phyloP scores from a whole-genome alignment of 225 moss, liverwort and hornwort genomes.

The Marchantia paleacea region DNA sequence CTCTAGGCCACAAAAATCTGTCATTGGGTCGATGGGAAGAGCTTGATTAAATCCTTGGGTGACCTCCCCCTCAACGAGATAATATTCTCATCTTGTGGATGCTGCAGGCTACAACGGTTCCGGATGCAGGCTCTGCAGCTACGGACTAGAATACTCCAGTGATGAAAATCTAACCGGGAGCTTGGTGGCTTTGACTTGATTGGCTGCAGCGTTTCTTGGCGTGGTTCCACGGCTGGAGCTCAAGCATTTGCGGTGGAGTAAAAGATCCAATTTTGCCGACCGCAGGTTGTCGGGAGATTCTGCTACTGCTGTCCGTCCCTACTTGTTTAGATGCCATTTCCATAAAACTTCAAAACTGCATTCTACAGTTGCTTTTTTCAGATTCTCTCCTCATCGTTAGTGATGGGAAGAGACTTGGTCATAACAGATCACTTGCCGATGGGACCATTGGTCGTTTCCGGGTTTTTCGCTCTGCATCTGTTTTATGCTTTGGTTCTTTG shows the following conservation, averaged over 20 bases:
- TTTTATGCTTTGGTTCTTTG: not conserved
- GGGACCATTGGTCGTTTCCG: not conserved
- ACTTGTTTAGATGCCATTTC: not conserved
- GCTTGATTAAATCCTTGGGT: constrained; percentile 9
- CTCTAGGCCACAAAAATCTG: not conserved
- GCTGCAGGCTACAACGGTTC: not conserved
- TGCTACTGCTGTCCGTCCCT: not conserved
- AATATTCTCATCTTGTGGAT: constrained; percentile 1
- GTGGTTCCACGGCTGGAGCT: not conserved
- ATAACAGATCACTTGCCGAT: not conserved
- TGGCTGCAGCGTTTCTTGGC: not conserved
- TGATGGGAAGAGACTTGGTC: not conserved
- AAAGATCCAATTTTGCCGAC: not conserved
- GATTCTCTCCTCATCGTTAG: not conserved
- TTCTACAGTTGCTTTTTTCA: not conserved
- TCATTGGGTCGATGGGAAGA: not conserved
- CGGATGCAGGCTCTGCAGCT: not conserved
- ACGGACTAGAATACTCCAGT: not conserved
- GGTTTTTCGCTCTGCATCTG: not conserved
- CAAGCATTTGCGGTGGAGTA: not conserved
- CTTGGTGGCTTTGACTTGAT: not conserved
- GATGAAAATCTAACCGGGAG: not conserved
- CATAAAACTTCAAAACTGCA: not conserved
- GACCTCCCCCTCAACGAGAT: constrained; percentile 15
- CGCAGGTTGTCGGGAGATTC: not conserved